phyloP scores from a whole-genome alignment of 23 red algal species.

The Chondrus crispus region DNA sequence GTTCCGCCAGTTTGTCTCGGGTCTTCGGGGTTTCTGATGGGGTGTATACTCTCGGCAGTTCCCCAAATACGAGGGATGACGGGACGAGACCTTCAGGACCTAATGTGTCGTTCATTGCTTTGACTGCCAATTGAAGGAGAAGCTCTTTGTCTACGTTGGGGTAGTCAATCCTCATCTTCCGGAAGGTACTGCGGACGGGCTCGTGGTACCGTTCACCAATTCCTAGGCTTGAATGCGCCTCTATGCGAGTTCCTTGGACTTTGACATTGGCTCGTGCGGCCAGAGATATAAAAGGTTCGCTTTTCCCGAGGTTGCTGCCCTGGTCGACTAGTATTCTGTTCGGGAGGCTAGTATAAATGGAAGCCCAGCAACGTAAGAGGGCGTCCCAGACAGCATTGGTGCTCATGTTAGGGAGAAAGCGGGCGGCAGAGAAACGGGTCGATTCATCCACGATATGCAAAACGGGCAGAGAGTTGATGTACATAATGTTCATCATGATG shows the following conservation, averaged over 20 bases:
- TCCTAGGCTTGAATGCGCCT: background rate
- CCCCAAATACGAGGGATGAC: background rate
- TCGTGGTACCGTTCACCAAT: conserved; percentile 12
- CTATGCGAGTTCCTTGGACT: background rate
- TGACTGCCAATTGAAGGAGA: background rate
- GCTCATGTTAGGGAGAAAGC: too few species aligned
- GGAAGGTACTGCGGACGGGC: background rate
- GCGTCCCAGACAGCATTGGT: too few species aligned
- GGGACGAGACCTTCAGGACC: background rate
- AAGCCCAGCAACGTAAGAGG: background rate
- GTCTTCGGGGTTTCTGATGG: too few species aligned
- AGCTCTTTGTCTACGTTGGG: background rate
- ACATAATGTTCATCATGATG: too few species aligned
- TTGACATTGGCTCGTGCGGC: background rate
- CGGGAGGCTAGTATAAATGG: background rate
- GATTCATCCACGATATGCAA: too few species aligned
- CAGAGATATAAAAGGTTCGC: background rate
- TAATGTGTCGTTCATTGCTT: background rate
- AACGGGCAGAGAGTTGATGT: too few species aligned
- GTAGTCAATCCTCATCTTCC: background rate
- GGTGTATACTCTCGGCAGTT: background rate
- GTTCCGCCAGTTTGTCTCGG: too few species aligned
- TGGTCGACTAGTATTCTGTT: background rate
- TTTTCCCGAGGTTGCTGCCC: background rate
- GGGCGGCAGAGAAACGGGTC: too few species aligned